Conservation (phyloP, 1,139 yeast genomes). For the Pichia sp. region DNA sequence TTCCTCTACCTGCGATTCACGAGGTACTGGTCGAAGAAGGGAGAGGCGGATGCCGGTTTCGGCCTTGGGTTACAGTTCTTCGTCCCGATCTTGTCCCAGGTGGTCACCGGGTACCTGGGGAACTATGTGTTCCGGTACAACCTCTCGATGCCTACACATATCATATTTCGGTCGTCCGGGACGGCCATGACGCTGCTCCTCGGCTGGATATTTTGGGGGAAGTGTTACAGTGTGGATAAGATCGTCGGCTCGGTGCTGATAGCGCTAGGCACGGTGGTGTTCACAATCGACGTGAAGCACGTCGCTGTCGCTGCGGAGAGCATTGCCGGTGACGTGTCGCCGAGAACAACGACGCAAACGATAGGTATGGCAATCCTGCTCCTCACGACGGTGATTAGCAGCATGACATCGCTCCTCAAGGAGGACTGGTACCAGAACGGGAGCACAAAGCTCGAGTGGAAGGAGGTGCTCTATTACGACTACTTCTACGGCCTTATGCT, state of each 20-base stretch:
- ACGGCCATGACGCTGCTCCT: slow-evolving; percentile 59
- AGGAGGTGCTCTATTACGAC: slow-evolving; percentile 58
- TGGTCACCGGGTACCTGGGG: slow-evolving; percentile 36
- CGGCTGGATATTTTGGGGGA: slow-evolving; percentile 47
- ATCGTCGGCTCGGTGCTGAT: slow-evolving; percentile 49
- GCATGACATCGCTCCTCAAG: slow-evolving; percentile 49
- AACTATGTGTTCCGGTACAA: slow-evolving; percentile 57
- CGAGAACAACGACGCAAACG: background rate
- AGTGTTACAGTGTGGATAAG: slow-evolving; percentile 45
- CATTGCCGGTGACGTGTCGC: background rate
- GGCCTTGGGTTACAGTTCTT: slow-evolving; percentile 3
- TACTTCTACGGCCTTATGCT: slow-evolving; percentile 59
- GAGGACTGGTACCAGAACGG: slow-evolving; percentile 43
- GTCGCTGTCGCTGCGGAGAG: background rate
- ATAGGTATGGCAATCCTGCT: background rate
- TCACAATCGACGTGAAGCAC: slow-evolving; percentile 33
- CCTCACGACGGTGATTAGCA: slow-evolving; percentile 18
- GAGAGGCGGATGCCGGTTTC: background rate
- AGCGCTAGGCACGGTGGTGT: slow-evolving; percentile 54
- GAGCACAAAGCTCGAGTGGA: slow-evolving; percentile 45
- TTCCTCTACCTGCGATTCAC: slow-evolving; percentile 5
- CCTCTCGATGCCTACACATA: slow-evolving; percentile 64
- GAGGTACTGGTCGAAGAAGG: slow-evolving; percentile 6
- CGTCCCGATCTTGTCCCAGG: slow-evolving; percentile 15
- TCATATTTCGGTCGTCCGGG: slow-evolving; percentile 63